Evolutionary conservation across 129 eudicot species (phyloP).

Genomic region (Deinandra increscens): DNA sequence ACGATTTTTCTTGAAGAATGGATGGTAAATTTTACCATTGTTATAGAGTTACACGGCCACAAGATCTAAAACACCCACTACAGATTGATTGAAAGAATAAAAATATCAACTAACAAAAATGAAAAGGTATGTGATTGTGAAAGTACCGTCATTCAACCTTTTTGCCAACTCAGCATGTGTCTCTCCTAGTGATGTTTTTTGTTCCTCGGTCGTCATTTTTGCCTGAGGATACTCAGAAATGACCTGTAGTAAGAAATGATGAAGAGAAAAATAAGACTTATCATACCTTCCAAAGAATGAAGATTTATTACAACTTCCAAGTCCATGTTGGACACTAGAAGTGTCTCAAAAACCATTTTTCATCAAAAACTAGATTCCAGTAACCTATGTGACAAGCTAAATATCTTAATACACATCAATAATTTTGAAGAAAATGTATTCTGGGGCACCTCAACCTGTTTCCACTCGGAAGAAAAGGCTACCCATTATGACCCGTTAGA

Average conservation of each 20-base stretch:
- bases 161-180: conserved; percentile 61
- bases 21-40: no score
- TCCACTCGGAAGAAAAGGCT: neutral
- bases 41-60: no score
- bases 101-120: neutral
- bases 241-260: conserved; percentile 39
- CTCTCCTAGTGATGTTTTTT: conserved; percentile 67
- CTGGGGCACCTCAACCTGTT: neutral
- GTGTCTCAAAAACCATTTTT: neutral
- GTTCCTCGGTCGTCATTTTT: conserved; percentile 56
- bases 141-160: conserved; percentile 96
- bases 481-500: neutral
- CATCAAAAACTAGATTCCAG: neutral
- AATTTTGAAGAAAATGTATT: neutral
- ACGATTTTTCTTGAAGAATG: no score
- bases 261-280: neutral
- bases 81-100: neutral
- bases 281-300: neutral
- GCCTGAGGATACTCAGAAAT: conserved; percentile 78
- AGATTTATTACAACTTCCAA: conserved; percentile 5
- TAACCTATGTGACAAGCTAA: neutral
- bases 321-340: neutral
- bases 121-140: conserved; percentile 38
- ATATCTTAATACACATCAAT: neutral
- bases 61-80: neutral